Conservation (phyloP, 2,329 filamentous ascomycete species). For the Aspergillus awamori region DNA sequence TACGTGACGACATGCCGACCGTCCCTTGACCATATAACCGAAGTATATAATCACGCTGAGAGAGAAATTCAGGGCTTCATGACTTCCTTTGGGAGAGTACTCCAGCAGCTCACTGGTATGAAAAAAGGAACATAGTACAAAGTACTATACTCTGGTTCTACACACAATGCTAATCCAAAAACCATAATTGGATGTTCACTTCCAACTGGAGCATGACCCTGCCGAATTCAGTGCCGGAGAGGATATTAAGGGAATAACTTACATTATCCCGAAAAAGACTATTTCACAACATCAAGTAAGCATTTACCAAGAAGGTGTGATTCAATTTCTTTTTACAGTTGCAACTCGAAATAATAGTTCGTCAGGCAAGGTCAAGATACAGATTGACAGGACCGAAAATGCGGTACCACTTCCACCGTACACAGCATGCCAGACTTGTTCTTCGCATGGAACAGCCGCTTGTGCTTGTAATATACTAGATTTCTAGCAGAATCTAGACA, state of each 20-base stretch:
- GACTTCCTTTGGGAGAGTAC: too few relatives aligned
- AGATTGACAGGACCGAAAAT: slow-evolving; percentile 19
- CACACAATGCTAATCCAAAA: neutral
- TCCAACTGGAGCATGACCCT: neutral
- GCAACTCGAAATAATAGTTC: neutral
- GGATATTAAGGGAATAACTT: slow-evolving; percentile 14
- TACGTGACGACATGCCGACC: too few relatives aligned
- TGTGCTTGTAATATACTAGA: neutral
- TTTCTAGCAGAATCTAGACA: neutral
- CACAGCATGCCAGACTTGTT: slow-evolving; percentile 14
- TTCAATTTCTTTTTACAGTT: neutral
- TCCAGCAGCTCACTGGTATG: too few relatives aligned
- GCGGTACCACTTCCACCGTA: slow-evolving; percentile 17
- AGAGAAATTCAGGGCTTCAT: too few relatives aligned
- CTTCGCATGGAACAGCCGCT: slow-evolving; percentile 19
- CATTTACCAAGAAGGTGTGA: slow-evolving; percentile 13
- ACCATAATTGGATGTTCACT: neutral
- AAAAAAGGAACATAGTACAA: too few relatives aligned
- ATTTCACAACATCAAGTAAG: neutral
- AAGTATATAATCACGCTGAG: too few relatives aligned
- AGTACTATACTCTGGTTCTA: neutral
- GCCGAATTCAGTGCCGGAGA: slow-evolving; percentile 16
- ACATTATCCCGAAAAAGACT: slow-evolving; percentile 11
- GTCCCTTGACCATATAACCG: too few relatives aligned
- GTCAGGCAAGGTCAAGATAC: slow-evolving; percentile 16